Evolutionary conservation across 2,329 filamentous ascomycete species (phyloP).

Genomic region (Trichoderma citrinoviride): DNA sequence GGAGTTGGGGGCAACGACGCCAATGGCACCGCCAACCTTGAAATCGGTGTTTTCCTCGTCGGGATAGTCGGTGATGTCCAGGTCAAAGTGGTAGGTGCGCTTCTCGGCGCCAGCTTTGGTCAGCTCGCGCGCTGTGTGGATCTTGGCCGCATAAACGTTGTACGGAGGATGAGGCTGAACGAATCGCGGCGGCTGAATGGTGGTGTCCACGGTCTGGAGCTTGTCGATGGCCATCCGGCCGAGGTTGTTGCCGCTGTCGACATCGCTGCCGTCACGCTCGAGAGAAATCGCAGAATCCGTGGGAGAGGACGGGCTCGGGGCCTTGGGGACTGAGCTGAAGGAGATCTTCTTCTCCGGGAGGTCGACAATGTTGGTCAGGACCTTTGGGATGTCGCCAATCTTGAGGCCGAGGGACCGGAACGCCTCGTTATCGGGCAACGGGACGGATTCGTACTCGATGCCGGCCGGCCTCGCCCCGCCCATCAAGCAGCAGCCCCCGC

Average conservation of each 20-base stretch:
- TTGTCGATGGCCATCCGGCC: conserved; percentile 25
- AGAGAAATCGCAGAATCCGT: conserved; percentile 51
- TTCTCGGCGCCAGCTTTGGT: conserved; percentile 90
- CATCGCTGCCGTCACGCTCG: conserved; percentile 32
- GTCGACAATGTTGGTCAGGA: conserved; percentile 67
- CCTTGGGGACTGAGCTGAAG: conserved; percentile 56
- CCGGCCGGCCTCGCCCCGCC: conserved; percentile 44
- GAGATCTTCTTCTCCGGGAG: conserved; percentile 74
- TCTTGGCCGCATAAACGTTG: conserved; percentile 83
- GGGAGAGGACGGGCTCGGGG: conserved; percentile 39
- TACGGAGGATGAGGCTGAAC: conserved; percentile 95
- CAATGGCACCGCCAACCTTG: conserved; percentile 93
- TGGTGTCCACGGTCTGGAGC: conserved; percentile 47
- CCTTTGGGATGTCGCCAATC: conserved; percentile 70
- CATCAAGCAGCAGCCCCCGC: conserved; percentile 62
- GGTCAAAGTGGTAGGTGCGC: conserved; percentile 94
- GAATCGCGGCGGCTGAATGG: conserved; percentile 75
- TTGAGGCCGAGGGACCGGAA: conserved; percentile 77
- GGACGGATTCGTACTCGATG: conserved; percentile 52
- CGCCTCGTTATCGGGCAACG: conserved; percentile 75
- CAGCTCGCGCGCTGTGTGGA: conserved; percentile 80
- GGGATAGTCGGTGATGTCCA: conserved; percentile 94
- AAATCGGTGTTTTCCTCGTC: conserved; percentile 83
- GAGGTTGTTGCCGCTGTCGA: conserved; percentile 31
- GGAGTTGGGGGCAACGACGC: conserved; percentile 86